Conservation (phyloP, 116 monocot genomes). For the Cymodocea nodosa region DNA sequence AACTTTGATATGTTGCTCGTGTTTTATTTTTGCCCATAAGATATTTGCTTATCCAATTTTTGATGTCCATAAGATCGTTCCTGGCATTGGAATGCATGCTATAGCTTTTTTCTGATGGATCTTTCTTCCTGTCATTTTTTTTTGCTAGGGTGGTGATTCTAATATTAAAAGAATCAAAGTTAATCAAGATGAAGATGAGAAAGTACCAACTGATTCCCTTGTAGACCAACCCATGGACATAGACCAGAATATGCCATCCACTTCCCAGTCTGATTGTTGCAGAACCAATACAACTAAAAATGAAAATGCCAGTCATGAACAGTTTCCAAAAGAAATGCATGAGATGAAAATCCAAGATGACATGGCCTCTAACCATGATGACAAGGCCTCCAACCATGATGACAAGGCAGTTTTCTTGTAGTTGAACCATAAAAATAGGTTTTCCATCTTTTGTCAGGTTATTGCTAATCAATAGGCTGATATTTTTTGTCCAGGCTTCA, state of each 20-base stretch:
- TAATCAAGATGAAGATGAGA: conserved; percentile 40
- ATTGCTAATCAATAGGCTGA: not conserved
- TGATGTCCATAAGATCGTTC: not conserved
- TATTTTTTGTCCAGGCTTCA: conserved; percentile 10
- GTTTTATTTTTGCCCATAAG: too few relatives aligned
- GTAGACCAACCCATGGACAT: conserved; percentile 16
- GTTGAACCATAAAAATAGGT: not conserved
- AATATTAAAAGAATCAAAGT: conserved; percentile 43
- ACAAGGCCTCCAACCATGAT: conserved; percentile 13
- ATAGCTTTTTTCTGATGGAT: not conserved
- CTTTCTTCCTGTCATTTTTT: not conserved
- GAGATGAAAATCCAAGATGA: conserved; percentile 53
- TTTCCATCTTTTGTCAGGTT: not conserved
- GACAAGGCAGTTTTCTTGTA: conserved; percentile 5
- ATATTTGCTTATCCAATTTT: not conserved
- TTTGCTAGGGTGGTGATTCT: conserved; percentile 51
- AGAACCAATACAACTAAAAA: conserved; percentile 22
- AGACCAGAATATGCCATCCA: conserved; percentile 19
- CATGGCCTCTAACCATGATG: conserved; percentile 16
- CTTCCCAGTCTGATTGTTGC: conserved; percentile 28
- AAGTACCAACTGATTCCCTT: conserved; percentile 22
- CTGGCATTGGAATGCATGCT: not conserved
- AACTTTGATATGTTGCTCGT: too few relatives aligned
- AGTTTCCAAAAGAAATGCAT: conserved; percentile 59
- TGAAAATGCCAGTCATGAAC: conserved; percentile 29